phyloP scores from a whole-genome alignment of 352 stramenopile genomes.

The Albugo laibachii region DNA sequence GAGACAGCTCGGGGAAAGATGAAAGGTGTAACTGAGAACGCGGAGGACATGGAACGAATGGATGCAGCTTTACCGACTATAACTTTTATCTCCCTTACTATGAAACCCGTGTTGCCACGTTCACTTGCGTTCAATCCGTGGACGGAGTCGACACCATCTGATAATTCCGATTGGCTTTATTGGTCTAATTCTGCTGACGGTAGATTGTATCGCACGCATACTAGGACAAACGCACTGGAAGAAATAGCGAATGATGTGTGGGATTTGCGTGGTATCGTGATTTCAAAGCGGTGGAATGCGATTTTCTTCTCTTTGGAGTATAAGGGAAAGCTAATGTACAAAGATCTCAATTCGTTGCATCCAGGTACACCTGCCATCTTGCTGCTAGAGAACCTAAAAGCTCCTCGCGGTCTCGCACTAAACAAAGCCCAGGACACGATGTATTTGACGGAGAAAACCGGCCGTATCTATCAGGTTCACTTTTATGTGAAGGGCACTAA shows the following conservation, averaged over 20 bases:
- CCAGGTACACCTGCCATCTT: not conserved
- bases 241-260: constrained; percentile 21
- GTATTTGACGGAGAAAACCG: constrained; percentile 59
- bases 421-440: constrained; percentile 14
- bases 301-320: constrained; percentile 39
- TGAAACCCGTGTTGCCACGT: constrained; percentile 18
- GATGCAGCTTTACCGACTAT: constrained; percentile 31
- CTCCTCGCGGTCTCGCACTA: constrained; percentile 27
- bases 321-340: constrained; percentile 25
- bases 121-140: constrained; percentile 14
- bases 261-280: constrained; percentile 26
- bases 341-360: not conserved
- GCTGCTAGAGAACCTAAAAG: constrained; percentile 19
- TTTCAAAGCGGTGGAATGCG: constrained; percentile 5
- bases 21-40: constrained; percentile 19
- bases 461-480: constrained; percentile 19
- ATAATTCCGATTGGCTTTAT: constrained; percentile 29
- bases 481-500: constrained; percentile 1
- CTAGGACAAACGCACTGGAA: constrained; percentile 19
- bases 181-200: constrained; percentile 55
- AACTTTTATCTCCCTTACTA: constrained; percentile 17
- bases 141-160: not conserved
- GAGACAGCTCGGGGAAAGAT: constrained; percentile 24
- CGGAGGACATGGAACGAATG: constrained; percentile 23
- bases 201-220: constrained; percentile 32